A percentile compares a stretch with the other conserved stretches of the same genome.
phyloP scores from a whole-genome alignment of 768 basidiomycete genomes.

The Tylopilus subfusipes region DNA sequence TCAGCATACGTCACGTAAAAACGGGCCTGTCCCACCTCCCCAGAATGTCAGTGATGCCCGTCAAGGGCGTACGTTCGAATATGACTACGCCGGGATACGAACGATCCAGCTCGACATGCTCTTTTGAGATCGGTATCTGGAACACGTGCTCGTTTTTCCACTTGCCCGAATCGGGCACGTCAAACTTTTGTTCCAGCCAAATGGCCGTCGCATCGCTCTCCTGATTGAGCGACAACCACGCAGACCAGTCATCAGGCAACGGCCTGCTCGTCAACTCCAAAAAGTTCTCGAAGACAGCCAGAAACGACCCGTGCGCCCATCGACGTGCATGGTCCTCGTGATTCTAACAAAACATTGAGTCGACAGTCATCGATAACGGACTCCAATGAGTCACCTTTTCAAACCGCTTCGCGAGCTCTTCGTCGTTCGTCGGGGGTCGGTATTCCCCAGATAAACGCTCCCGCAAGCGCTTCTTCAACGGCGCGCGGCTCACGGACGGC shows the following conservation, averaged over 20 bases:
- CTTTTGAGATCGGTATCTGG: conserved; percentile 46
- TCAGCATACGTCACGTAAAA: conserved; percentile 1
- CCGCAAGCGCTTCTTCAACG: conserved; percentile 31
- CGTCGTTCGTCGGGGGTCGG: conserved; percentile 55
- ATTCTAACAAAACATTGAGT: conserved; percentile 45
- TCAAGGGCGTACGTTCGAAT: conserved; percentile 72
- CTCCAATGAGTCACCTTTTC: conserved; percentile 50
- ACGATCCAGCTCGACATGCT: conserved; percentile 13
- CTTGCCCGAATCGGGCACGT: conserved; percentile 57
- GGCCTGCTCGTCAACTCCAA: conserved; percentile 31
- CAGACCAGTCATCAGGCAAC: conserved; percentile 47
- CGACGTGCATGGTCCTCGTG: conserved; percentile 66
- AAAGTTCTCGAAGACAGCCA: conserved; percentile 37
- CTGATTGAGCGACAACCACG: conserved; percentile 75
- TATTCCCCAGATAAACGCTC: conserved; percentile 42
- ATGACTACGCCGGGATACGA: conserved; percentile 62
- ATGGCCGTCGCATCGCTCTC: conserved; percentile 74
- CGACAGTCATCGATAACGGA: background rate
- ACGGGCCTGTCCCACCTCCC: conserved; percentile 48
- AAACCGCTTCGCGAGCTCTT: conserved; percentile 60
- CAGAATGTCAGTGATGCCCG: conserved; percentile 58
- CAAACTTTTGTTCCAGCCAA: conserved; percentile 76
- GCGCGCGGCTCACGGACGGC: conserved; percentile 20
- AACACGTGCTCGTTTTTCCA: conserved; percentile 62
- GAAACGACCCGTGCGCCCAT: conserved; percentile 74